These are phyloP conservation scores for Royoungia palumana DNA, from an alignment of 768 basidiomycete species.

Conservation along the genomic window DNA sequence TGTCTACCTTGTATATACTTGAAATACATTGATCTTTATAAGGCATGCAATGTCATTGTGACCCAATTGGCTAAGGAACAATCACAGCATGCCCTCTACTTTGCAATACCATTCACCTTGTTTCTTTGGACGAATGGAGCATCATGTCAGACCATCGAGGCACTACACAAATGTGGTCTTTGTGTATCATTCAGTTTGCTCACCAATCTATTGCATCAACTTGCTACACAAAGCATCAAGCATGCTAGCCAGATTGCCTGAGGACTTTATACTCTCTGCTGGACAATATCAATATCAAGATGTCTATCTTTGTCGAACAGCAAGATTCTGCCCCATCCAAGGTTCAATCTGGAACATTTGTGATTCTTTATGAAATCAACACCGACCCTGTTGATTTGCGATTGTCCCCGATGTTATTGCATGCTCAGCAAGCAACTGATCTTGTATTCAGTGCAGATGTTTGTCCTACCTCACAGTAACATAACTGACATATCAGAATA, in stretches of 20 bases:
- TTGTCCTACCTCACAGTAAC: too few relatives aligned
- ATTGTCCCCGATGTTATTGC: too few relatives aligned
- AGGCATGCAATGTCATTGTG: constrained; percentile 4
- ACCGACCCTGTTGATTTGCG: too few relatives aligned
- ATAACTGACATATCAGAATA: too few relatives aligned
- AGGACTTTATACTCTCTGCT: neutral
- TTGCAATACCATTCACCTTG: neutral
- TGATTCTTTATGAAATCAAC: too few relatives aligned
- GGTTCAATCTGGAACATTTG: too few relatives aligned
- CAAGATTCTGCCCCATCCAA: too few relatives aligned
- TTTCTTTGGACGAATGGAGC: constrained; percentile 1
- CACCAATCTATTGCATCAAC: neutral
- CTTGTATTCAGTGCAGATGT: too few relatives aligned
- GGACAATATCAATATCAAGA: constrained; percentile 1
- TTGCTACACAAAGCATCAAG: neutral
- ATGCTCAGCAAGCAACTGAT: too few relatives aligned
- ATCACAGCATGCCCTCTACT: neutral
- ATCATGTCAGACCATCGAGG: neutral
- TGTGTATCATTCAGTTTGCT: neutral
- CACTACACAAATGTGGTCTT: neutral
- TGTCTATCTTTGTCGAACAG: too few relatives aligned
- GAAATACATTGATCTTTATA: neutral
- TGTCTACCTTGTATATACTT: too few relatives aligned
- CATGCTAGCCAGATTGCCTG: neutral
- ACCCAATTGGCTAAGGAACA: neutral